Percentiles rank a stretch among this genome's conserved stretches.
Conservation (phyloP, 352 stramenopile species). For the Phytophthora aleatoria region DNA sequence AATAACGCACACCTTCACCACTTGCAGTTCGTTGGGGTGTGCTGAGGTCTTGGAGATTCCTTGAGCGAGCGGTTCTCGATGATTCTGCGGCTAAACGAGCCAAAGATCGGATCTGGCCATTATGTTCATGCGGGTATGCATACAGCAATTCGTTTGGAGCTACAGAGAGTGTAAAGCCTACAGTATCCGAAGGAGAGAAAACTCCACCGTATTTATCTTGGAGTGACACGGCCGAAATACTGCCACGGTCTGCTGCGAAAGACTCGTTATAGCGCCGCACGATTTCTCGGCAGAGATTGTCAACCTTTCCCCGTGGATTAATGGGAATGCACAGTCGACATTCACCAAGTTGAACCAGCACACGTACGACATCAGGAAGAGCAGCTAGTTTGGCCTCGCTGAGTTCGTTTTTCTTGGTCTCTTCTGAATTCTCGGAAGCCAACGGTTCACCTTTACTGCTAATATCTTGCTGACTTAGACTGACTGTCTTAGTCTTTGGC, state of each 20-base stretch:
- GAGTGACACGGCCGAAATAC: conserved; percentile 48
- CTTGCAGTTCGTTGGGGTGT: not conserved
- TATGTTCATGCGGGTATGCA: conserved; percentile 27
- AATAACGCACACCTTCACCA: conserved; percentile 37
- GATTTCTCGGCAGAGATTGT: conserved; percentile 55
- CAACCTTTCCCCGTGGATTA: conserved; percentile 50
- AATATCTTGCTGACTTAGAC: not conserved
- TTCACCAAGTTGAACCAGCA: conserved; percentile 62
- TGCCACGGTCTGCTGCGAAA: conserved; percentile 34
- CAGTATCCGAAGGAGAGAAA: conserved; percentile 51
- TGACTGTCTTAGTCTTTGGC: not conserved
- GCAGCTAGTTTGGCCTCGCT: conserved; percentile 17
- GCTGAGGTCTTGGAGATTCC: not conserved
- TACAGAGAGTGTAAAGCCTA: conserved; percentile 37
- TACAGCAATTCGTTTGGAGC: conserved; percentile 32
- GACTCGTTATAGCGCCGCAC: conserved; percentile 68
- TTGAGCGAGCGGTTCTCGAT: not conserved
- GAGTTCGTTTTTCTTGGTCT: conserved; percentile 14
- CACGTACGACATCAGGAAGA: conserved; percentile 48
- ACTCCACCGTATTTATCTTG: conserved; percentile 63
- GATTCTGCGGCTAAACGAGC: conserved; percentile 19
- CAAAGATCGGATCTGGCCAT: conserved; percentile 24
- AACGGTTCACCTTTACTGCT: not conserved
- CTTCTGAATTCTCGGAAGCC: not conserved
- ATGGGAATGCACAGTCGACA: conserved; percentile 62